Evolutionary conservation across 495 filamentous ascomycete species (phyloP).

Genomic region (Penicillium arizonense): DNA sequence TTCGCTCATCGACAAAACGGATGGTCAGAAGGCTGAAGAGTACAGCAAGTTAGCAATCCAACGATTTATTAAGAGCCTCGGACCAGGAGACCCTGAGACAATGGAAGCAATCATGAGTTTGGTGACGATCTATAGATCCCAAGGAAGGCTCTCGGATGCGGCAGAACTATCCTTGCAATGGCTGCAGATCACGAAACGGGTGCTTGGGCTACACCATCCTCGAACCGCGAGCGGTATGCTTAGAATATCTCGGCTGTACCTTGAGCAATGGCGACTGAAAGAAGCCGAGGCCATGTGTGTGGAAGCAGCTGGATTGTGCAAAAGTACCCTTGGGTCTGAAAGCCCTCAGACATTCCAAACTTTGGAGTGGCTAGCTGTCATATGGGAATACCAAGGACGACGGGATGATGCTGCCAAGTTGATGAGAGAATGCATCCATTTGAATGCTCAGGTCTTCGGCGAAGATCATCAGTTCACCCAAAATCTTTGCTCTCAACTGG

Average conservation of each 20-base stretch:
- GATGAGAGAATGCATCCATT: neutral
- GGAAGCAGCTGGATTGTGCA: neutral
- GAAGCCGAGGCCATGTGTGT: conserved; percentile 1
- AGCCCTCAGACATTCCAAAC: neutral
- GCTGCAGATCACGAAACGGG: conserved; percentile 1
- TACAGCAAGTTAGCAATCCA: no score
- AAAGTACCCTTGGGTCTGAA: conserved; percentile 4
- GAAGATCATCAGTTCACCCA: neutral
- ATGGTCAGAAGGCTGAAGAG: no score
- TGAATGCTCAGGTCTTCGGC: neutral
- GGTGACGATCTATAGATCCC: no score
- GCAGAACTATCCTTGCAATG: no score
- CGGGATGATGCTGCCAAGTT: neutral
- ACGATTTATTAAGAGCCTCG: no score
- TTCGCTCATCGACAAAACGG: no score
- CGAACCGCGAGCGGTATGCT: conserved; percentile 5
- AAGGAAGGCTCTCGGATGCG: no score
- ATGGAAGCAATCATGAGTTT: no score
- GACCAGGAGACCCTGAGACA: no score
- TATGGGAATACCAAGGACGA: neutral
- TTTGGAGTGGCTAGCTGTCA: neutral
- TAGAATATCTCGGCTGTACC: neutral
- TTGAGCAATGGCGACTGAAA: conserved; percentile 4
- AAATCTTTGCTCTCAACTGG: neutral
- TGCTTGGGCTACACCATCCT: conserved; percentile 7